Percentiles rank a stretch among this genome's conserved stretches.
Evolutionary conservation across 495 filamentous ascomycete species (phyloP).

Genomic region (Oleoguttula mirabilis): DNA sequence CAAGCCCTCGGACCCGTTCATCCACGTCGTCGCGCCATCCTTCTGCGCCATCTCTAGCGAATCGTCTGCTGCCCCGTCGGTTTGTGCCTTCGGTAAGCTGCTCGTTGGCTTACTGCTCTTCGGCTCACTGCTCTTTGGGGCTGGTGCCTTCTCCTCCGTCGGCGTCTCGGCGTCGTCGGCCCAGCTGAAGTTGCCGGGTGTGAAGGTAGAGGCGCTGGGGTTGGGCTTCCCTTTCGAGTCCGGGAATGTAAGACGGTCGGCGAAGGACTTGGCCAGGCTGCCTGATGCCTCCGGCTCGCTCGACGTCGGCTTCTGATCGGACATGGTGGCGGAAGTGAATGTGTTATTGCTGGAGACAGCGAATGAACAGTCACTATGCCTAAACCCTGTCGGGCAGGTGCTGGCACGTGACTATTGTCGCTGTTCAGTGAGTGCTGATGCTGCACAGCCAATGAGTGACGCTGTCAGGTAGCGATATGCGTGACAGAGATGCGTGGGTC

Average conservation of each 20-base stretch:
- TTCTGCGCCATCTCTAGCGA: conserved; percentile 30
- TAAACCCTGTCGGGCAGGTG: too few species aligned
- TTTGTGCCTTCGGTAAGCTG: conserved; percentile 1
- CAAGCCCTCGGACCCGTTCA: conserved; percentile 36
- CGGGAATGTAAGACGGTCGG: conserved; percentile 10
- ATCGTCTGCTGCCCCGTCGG: background rate
- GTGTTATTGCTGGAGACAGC: too few species aligned
- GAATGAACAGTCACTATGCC: too few species aligned
- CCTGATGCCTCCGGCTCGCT: background rate
- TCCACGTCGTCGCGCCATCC: conserved; percentile 41
- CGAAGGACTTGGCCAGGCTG: conserved; percentile 10
- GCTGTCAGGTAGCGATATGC: too few species aligned
- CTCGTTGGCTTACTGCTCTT: background rate
- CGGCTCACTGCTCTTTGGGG: background rate
- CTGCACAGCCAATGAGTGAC: too few species aligned
- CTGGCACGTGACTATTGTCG: too few species aligned
- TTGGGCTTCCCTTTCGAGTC: conserved; percentile 4
- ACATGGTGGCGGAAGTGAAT: background rate
- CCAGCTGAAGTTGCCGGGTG: conserved; percentile 18
- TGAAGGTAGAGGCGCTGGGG: conserved; percentile 4
- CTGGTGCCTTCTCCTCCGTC: conserved; percentile 1
- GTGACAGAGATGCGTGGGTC: too few species aligned
- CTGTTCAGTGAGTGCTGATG: too few species aligned
- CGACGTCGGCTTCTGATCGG: conserved; percentile 7
- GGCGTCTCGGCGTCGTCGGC: conserved; percentile 19